phyloP scores from a whole-genome alignment of 208 protist species.

The Angomonas deanei region DNA sequence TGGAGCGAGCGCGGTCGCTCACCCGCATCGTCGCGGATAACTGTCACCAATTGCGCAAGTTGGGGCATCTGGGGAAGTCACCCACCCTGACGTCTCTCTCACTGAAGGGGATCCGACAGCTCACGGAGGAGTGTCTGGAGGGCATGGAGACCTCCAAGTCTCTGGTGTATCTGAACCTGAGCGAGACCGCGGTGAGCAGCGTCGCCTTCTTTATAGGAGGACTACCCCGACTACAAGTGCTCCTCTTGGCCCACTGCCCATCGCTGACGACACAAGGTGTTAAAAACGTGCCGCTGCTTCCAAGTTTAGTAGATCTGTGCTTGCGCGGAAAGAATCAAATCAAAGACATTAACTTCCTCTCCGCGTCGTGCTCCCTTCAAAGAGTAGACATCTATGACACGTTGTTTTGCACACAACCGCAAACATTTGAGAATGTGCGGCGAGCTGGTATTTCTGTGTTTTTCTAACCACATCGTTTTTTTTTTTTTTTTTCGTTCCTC shows the following conservation, averaged over 20 bases:
- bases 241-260: background rate
- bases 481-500: background rate
- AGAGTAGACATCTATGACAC: background rate
- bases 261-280: background rate
- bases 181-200: slow-evolving; percentile 26
- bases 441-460: background rate
- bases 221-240: background rate
- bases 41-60: slow-evolving; percentile 17
- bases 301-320: background rate
- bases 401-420: background rate
- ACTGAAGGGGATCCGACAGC: slow-evolving; percentile 17
- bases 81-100: slow-evolving; percentile 27
- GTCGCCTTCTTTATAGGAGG: slow-evolving; percentile 23
- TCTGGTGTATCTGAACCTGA: slow-evolving; percentile 39
- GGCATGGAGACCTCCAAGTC: slow-evolving; percentile 26
- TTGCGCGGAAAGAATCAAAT: background rate
- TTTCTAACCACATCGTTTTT: background rate
- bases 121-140: slow-evolving; percentile 22
- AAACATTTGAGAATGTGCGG: background rate
- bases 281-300: background rate
- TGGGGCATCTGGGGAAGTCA: slow-evolving; percentile 27
- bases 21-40: slow-evolving; percentile 26
- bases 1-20: slow-evolving; percentile 27
- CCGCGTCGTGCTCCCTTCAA: background rate
- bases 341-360: background rate